Evolutionary conservation across 805 yeast genomes (phyloP), one percentile per base, ranked within the genome.

Genomic region (Metschnikowia vanudenii): DNA sequence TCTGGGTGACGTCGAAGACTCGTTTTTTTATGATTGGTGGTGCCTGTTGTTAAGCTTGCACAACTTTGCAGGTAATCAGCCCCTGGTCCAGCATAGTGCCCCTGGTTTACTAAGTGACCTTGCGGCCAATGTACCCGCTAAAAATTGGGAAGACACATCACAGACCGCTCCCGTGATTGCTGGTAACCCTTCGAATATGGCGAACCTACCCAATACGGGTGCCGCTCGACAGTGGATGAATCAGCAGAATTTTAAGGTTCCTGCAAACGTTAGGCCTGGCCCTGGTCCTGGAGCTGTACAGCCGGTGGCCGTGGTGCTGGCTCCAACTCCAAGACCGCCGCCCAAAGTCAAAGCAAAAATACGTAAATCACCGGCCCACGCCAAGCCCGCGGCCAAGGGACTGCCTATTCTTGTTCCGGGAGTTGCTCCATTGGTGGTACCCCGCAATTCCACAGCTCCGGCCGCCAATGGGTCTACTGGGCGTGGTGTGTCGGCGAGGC

Each of bases 11-110:
- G 43, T 39, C 3, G 34, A 37, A 13, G 51, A 46, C 40, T 32
- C 43, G 14, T 39, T 41, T 14, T 34, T 52, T 20, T 44, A 41
- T 24, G 53, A 50, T 14, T 52, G 51, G 51, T 52, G 55, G 55
- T 46, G 48, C 35, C 50, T 46, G 36, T 37, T 52, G 39, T 39
- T 49, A 47, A 43, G 34, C 34, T 29, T 43, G 26, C 49, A 49
- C 37, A 40, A 31, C 37, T 36, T 31, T 18, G 20, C 41, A 17
- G 41, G 37, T 4, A 28, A 24, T 7, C 34, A 19, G 22, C 37
- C 37, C 3, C 37, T 14, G 17, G 24, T 3, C 7, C 39, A 26
- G 28, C 28, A 5, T 9, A 26, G 3, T 26, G 28, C 12, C 28
- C 12, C 28, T 8, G 28, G 28, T 12, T 26, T 26, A 10, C 28